Evolutionary conservation across 306 rosid genomes (phyloP).

Genomic region (Adenanthera pavonina): DNA sequence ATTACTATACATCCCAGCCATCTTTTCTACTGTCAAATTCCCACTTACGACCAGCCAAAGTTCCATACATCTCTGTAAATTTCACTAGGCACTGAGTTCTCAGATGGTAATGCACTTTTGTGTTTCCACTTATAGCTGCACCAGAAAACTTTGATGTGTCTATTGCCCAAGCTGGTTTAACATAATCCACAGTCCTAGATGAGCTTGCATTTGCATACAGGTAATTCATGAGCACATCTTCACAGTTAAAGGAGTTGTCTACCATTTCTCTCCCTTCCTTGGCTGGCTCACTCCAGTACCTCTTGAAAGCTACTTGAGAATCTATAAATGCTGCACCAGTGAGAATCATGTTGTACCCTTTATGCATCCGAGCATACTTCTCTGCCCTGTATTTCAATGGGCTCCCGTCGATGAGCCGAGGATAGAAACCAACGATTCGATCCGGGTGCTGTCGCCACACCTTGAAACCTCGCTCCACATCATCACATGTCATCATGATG

Average conservation of each 20-base stretch:
- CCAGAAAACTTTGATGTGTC: slow-evolving; percentile 96
- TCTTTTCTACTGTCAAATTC: slow-evolving; percentile 77
- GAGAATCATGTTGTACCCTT: slow-evolving; percentile 96
- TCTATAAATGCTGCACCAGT: slow-evolving; percentile 97
- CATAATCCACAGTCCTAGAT: slow-evolving; percentile 82
- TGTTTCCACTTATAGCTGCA: slow-evolving; percentile 88
- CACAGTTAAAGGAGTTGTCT: slow-evolving; percentile 78
- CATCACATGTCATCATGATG: slow-evolving; percentile 98
- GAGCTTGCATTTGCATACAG: slow-evolving; percentile 91
- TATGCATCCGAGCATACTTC: slow-evolving; percentile 70
- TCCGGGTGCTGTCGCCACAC: slow-evolving; percentile 95
- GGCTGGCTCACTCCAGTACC: slow-evolving; percentile 85
- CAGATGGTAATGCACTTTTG: slow-evolving; percentile 65
- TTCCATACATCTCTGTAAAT: slow-evolving; percentile 78
- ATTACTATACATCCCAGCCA: slow-evolving; percentile 90
- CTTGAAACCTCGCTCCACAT: slow-evolving; percentile 86
- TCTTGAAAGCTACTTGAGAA: slow-evolving; percentile 69
- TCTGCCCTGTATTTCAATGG: slow-evolving; percentile 80
- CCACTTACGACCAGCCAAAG: slow-evolving; percentile 69
- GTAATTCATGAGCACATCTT: slow-evolving; percentile 85
- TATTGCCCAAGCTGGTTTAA: slow-evolving; percentile 94
- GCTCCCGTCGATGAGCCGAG: slow-evolving; percentile 77
- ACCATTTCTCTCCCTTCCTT: slow-evolving; percentile 78
- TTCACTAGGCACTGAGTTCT: slow-evolving; percentile 77
- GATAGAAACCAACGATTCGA: slow-evolving; percentile 93